Percentiles rank a stretch among this genome's conserved stretches.
Conservation (phyloP, 148 eudicot species). For the Fagopyrum homotropicum region DNA sequence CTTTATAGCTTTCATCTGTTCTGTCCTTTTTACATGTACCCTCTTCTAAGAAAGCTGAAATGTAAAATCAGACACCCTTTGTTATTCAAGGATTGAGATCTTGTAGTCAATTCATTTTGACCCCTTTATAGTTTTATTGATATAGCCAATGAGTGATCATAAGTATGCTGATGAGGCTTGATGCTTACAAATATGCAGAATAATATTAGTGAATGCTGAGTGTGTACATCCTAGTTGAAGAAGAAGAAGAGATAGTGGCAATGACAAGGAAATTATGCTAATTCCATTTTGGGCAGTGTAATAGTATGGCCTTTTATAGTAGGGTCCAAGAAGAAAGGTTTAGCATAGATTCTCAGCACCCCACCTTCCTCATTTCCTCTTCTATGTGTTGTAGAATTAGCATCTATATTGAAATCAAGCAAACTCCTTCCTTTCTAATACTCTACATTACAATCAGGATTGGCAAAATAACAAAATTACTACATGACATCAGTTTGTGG, state of each 20-base stretch:
- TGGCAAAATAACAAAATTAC: neutral
- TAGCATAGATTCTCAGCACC: neutral
- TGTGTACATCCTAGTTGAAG: neutral
- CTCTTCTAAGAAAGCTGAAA: neutral
- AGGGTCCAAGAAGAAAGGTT: slow-evolving; percentile 12
- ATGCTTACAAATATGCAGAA: neutral
- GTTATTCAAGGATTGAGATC: neutral
- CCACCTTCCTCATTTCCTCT: neutral
- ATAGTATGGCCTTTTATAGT: slow-evolving; percentile 1
- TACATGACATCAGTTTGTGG: neutral
- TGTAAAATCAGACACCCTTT: neutral
- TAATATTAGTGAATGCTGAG: neutral
- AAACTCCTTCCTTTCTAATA: neutral
- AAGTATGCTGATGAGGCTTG: neutral
- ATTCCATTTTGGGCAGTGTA: slow-evolving; percentile 8
- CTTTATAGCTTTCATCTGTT: neutral
- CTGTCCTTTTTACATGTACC: neutral
- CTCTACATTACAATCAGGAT: slow-evolving; percentile 9
- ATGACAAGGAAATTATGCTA: neutral
- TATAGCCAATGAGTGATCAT: neutral
- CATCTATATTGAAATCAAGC: neutral
- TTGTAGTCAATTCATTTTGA: neutral
- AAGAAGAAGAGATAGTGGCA: neutral
- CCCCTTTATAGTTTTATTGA: neutral
- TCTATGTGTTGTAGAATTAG: neutral